These are phyloP conservation scores for Blastocystis sp. DNA, from an alignment of 352 stramenopile genomes.

Conservation along the genomic window DNA sequence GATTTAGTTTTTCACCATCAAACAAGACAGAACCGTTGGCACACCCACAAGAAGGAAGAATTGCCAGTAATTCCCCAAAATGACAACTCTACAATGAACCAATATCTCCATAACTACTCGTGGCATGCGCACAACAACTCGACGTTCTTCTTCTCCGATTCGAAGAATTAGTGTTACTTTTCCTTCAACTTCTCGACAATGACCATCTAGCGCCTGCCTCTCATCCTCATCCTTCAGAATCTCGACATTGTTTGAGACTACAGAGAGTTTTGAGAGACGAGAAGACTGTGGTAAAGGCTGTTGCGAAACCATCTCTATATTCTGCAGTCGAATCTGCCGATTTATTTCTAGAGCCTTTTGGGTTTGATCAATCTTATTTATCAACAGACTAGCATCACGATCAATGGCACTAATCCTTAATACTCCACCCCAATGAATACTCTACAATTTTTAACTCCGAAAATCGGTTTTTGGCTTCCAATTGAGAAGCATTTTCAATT, in stretches of 20 bases:
- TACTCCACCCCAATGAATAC: neutral
- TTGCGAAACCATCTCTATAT: neutral
- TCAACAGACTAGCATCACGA: neutral
- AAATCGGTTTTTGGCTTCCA: neutral
- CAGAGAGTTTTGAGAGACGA: neutral
- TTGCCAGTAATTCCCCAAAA: neutral
- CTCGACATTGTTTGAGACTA: neutral
- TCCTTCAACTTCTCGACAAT: neutral
- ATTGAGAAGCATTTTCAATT: constrained; percentile 1
- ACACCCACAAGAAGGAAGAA: neutral
- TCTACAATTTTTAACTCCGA: neutral
- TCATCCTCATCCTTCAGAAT: neutral
- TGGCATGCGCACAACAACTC: neutral
- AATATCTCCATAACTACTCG: neutral
- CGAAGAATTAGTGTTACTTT: constrained; percentile 14
- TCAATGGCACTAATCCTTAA: neutral
- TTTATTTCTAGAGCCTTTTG: neutral
- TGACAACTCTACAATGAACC: neutral
- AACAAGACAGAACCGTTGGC: neutral
- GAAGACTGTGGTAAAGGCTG: neutral
- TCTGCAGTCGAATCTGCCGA: neutral
- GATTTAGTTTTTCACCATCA: neutral
- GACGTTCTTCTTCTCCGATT: neutral
- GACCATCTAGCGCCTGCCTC: neutral
- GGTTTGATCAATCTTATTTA: neutral